Conservation (phyloP, 108 stramenopile species). For the Cyclotella kingstonii region DNA sequence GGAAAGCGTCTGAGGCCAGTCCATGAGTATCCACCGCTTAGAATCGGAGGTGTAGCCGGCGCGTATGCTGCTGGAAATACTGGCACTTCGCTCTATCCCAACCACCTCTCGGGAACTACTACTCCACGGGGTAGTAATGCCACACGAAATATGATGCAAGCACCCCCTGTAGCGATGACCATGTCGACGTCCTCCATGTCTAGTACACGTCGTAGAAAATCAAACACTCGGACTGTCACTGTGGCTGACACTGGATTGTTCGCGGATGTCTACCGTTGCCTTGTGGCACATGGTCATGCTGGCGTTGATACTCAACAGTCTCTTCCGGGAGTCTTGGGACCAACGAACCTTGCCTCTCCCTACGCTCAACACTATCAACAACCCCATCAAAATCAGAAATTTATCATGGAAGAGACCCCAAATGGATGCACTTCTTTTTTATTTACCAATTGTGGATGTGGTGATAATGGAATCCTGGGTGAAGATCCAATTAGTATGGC, state of each 20-base stretch:
- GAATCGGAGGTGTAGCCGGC: constrained; percentile 46
- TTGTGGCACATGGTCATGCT: constrained; percentile 6
- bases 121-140: no score
- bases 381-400: no score
- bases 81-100: not conserved
- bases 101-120: not conserved
- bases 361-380: no score
- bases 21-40: constrained; percentile 65
- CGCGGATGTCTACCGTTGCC: constrained; percentile 29
- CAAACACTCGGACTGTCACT: not conserved
- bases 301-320: no score
- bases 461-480: not conserved
- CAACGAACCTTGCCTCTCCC: not conserved
- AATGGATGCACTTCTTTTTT: constrained; percentile 19
- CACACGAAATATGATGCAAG: not conserved
- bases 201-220: constrained; percentile 8
- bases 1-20: constrained; percentile 72
- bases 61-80: no score
- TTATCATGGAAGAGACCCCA: no score
- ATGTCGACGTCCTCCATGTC: constrained; percentile 26
- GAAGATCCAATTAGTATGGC: not conserved
- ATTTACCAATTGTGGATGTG: constrained; percentile 16
- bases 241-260: constrained; percentile 27
- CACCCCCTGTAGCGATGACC: constrained; percentile 27
- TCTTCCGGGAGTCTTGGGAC: constrained; percentile 1